Conservation (phyloP, 306 rosid genomes). For the Vicia faba region DNA sequence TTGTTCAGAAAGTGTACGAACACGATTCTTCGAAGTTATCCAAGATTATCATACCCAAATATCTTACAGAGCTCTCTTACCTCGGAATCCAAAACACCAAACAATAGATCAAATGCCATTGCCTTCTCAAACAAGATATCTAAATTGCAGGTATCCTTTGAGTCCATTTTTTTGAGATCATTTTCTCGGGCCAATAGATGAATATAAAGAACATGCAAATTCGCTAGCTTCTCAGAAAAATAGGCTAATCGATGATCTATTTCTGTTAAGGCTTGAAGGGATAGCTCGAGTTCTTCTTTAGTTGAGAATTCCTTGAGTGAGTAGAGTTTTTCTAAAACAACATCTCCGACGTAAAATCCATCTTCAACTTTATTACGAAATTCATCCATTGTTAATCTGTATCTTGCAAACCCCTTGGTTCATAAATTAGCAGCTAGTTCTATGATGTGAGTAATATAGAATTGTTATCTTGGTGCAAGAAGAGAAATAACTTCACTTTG, state of each 20-base stretch:
- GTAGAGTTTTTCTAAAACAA: constrained; percentile 40
- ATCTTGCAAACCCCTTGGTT: constrained; percentile 15
- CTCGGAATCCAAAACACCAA: constrained; percentile 73
- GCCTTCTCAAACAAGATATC: constrained; percentile 58
- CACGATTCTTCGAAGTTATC: too few species aligned
- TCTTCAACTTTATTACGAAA: constrained; percentile 41
- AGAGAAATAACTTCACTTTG: constrained; percentile 11
- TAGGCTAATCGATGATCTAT: constrained; percentile 79
- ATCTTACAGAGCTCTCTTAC: constrained; percentile 88
- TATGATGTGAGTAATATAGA: constrained; percentile 12
- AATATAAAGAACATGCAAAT: constrained; percentile 69
- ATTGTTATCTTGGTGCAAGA: constrained; percentile 23
- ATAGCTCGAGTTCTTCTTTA: constrained; percentile 54
- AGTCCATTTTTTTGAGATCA: constrained; percentile 65
- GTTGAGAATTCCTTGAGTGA: constrained; percentile 45
- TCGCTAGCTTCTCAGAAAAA: constrained; percentile 79
- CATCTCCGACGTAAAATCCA: constrained; percentile 39
- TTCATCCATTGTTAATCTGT: constrained; percentile 50
- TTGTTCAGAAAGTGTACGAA: too few species aligned
- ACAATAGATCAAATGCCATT: constrained; percentile 68
- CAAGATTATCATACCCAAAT: too few species aligned
- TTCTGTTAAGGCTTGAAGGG: constrained; percentile 61
- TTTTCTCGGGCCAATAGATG: constrained; percentile 68
- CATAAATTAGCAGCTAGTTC: constrained; percentile 40
- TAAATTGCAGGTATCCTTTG: constrained; percentile 44